Base-by-base conservation (phyloP, 345 rosid species). In the Gossypium bickii region DNA sequence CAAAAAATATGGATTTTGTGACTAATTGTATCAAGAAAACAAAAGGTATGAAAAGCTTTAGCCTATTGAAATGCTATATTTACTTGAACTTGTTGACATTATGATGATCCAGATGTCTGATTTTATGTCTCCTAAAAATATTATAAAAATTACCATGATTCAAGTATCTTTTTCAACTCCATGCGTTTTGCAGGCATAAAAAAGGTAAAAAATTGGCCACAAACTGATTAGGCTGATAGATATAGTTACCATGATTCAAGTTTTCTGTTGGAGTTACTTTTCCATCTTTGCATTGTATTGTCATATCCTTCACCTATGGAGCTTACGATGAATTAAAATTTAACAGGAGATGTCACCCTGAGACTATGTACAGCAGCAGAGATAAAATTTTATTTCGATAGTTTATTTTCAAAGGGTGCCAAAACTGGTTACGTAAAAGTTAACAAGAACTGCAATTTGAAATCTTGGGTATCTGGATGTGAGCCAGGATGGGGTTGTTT, bases 401-500 rank as follows among this genome's bases (percentile, higher is more conserved):
- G 83, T 78, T 87, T 91, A 77, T 77, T 79, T 15, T 75, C 56
- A 25, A 76, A 77, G 55, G 90, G 81, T 41, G 44, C 75, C 64
- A 47, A 72, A 56, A 71, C 71, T 67, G 81, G 76, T 76, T 85
- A 82, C 80, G 74, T 91, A 75, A 79, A 64, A 41, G 92, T 93
- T 63, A 90, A 91, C 79, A 82, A 80, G 69, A 93, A 91, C 83
- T 93, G 98, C 81, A 93, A 93, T 77, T 83, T 90, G 79, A 79
- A 79, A 49, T 83, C 85, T 63, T 93, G 98, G 98, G 81, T 75
- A 45, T n/a, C 87, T 1, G 97, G 98, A 62, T 91, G 98, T 70
- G 98, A 93, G 73, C 98, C 97, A 12, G 97, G 98, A 67, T 93
- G 98, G 98, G 90, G 89, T 77, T 93, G 98, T 70, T 72, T 74